phyloP scores from a whole-genome alignment of 257 asterid species.

The Solanum stenotomum region DNA sequence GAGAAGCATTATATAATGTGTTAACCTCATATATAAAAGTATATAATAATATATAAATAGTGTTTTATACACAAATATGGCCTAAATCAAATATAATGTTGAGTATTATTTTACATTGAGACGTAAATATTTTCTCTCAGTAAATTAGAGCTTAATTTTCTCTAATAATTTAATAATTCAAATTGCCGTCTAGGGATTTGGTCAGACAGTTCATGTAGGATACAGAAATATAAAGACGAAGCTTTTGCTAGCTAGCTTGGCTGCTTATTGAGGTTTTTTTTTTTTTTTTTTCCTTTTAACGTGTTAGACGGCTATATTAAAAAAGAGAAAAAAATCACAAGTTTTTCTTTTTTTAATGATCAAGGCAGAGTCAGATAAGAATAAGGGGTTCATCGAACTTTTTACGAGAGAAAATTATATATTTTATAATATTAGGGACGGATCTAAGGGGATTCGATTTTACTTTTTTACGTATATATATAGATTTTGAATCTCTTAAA shows the following conservation, averaged over 20 bases:
- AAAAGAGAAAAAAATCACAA: neutral
- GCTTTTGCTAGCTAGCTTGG: neutral
- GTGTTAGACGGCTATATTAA: neutral
- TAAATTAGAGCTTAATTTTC: neutral
- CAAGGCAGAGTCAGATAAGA: too few species aligned
- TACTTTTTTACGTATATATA: too few species aligned
- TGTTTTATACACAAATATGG: neutral
- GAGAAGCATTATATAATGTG: too few species aligned
- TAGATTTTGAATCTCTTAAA: neutral
- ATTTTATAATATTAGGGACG: too few species aligned
- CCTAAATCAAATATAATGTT: neutral
- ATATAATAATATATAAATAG: too few species aligned
- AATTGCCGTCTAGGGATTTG: neutral
- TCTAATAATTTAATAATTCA: neutral
- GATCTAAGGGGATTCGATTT: accelerated
- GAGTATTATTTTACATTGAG: too few species aligned
- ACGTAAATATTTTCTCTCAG: too few species aligned
- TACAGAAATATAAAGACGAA: neutral
- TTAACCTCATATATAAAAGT: neutral
- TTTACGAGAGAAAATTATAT: too few species aligned
- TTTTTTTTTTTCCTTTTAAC: neutral
- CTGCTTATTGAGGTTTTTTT: neutral
- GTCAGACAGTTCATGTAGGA: neutral
- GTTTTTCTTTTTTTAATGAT: neutral
- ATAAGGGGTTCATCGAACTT: too few species aligned